Evolutionary conservation across 371 early-diverging fungal species (phyloP), one percentile per base, ranked within the genome.

Genomic region (Apophysomyces ossiformis): DNA sequence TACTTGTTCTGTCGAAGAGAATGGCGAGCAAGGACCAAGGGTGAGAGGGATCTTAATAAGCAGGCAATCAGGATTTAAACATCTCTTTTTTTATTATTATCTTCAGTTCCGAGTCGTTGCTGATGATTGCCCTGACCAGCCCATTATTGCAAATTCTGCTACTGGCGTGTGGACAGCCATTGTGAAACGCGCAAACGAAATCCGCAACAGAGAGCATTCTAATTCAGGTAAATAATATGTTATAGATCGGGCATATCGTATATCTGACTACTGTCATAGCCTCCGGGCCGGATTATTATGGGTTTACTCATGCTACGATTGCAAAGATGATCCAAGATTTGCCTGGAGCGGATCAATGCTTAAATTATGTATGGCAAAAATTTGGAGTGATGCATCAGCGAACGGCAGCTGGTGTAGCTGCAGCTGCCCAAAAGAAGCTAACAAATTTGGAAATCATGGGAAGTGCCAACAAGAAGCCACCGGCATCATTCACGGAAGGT

Each of bases 251-350:
- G 35, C 41, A 18, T 16, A 57, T 54, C 4, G 0, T 37, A 43
- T 38, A 46, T 13, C 21, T 16, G 16, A 46, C 35, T 46, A 16
- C 12, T 43, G 46, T 21, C 39, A 37, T 60, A 77, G 92, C 92
- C 4, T 92, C 92, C 1, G 97, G 97, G 5, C 95, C 96, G 0
- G 97, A 96, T 62, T 94, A 90, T 66, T 96, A 91, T 82, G 97
- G 96, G 0, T 90, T 95, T 65, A 87, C 95, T 43, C 91, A 93
- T 59, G 92, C 95, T 4, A 92, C 93, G 0, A 91, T 96, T 62
- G 87, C 90, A 21, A 92, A 90, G 70, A 87, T 94, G 87, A 93
- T 96, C 37, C 96, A 96, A 76, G 95, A 93, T 58, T 73, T 96
- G 35, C 93, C 93, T 0, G 83, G 87, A 39, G 90, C 90, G 0